Conservation (phyloP, 176 grass and related monocot genomes). For the Chrysopogon serrulatus region DNA sequence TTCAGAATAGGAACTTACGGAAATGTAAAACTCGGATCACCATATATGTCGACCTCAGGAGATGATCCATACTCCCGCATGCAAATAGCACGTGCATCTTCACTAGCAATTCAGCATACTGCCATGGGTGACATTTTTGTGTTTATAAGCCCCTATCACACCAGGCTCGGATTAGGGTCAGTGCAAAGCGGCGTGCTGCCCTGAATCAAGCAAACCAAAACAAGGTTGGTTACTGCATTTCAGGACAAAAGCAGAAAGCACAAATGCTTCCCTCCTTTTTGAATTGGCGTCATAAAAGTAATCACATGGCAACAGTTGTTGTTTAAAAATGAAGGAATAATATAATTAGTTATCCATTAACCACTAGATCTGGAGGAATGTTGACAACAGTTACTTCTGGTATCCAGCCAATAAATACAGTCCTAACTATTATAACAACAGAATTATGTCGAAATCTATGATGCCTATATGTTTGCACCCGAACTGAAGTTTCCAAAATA, state of each 20-base stretch:
- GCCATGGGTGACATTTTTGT: slow-evolving; percentile 78
- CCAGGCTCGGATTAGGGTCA: slow-evolving; percentile 74
- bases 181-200: slow-evolving; percentile 92
- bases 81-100: slow-evolving; percentile 86
- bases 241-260: background rate
- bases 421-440: background rate
- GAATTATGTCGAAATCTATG: background rate
- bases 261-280: background rate
- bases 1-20: slow-evolving; percentile 48
- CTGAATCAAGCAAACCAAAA: slow-evolving; percentile 45
- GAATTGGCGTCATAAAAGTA: background rate
- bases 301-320: background rate
- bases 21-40: slow-evolving; percentile 85
- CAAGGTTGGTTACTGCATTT: background rate
- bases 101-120: slow-evolving; percentile 65
- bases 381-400: background rate
- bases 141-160: slow-evolving; percentile 81
- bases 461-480: background rate
- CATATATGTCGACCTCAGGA: slow-evolving; percentile 81
- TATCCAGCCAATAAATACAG: background rate
- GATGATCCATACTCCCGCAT: slow-evolving; percentile 83
- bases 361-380: background rate
- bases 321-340: background rate
- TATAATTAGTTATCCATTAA: slow-evolving; percentile 2
- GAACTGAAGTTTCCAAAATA: slow-evolving; percentile 10